These are phyloP conservation scores for Plenodomus lindquistii DNA, from an alignment of 2,329 filamentous ascomycete genomes.

Conservation along the genomic window DNA sequence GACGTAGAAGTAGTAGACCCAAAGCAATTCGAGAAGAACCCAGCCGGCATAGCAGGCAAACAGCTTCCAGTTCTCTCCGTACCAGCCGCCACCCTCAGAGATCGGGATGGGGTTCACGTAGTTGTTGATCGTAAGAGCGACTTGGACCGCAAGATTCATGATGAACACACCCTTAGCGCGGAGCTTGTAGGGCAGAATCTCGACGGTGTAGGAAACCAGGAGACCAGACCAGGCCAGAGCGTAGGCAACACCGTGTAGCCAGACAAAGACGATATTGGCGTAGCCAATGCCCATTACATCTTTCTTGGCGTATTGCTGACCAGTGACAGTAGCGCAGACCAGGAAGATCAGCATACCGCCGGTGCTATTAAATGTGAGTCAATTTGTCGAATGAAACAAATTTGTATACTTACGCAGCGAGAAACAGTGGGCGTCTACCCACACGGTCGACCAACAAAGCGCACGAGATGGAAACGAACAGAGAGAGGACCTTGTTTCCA, in stretches of 20 bases:
- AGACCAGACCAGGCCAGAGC: conserved; percentile 59
- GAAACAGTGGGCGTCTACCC: conserved; percentile 61
- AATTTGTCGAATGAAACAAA: background rate
- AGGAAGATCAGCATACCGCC: conserved; percentile 27
- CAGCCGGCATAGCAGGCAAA: conserved; percentile 67
- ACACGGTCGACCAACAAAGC: conserved; percentile 60
- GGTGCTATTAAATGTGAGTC: background rate
- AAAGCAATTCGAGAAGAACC: conserved; percentile 60
- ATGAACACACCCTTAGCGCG: conserved; percentile 52
- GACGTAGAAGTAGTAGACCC: conserved; percentile 67
- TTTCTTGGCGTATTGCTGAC: conserved; percentile 57
- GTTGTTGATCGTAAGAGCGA: conserved; percentile 61
- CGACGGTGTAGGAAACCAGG: conserved; percentile 54
- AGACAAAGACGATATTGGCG: conserved; percentile 52
- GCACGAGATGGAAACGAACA: conserved; percentile 60
- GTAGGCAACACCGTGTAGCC: conserved; percentile 54
- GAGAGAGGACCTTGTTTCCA: conserved; percentile 62
- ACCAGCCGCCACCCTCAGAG: conserved; percentile 54
- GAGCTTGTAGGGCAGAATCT: conserved; percentile 52
- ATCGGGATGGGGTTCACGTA: conserved; percentile 58
- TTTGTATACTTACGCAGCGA: conserved; percentile 50
- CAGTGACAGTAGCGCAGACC: conserved; percentile 46
- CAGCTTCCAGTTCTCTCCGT: conserved; percentile 63
- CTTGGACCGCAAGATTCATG: conserved; percentile 65
- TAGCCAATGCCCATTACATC: conserved; percentile 38